phyloP scores from a whole-genome alignment of 73 alveolate species.

The Paramecium sexaurelia region DNA sequence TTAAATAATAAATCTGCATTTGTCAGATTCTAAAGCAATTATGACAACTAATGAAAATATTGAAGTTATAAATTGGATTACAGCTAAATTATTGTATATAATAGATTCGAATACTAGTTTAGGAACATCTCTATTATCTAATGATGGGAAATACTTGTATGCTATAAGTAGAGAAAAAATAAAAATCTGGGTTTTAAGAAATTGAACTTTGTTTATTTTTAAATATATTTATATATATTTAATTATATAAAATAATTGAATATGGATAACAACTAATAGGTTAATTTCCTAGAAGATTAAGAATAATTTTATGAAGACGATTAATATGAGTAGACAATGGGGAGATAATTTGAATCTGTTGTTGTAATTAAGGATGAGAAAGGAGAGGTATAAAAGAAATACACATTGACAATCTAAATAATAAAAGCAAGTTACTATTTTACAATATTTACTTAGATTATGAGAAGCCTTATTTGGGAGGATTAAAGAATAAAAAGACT shows the following conservation, averaged over 20 bases:
- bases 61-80: not conserved
- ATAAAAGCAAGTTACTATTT: slow-evolving; percentile 24
- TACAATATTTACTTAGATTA: not conserved
- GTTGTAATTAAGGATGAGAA: slow-evolving; percentile 65
- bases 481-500: slow-evolving; percentile 73
- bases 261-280: slow-evolving; percentile 27
- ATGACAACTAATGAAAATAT: not conserved
- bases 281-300: slow-evolving; percentile 2
- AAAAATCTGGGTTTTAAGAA: not conserved
- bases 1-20: not conserved
- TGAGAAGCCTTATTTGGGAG: slow-evolving; percentile 74
- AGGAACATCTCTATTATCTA: not conserved
- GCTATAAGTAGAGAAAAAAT: not conserved
- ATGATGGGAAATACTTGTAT: not conserved
- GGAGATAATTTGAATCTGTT: slow-evolving; percentile 56
- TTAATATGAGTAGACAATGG: slow-evolving; percentile 33
- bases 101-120: not conserved
- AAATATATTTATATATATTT: not conserved
- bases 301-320: slow-evolving; percentile 23
- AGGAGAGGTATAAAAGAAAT: slow-evolving; percentile 62
- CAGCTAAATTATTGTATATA: not conserved
- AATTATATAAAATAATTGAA: not conserved
- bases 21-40: not conserved
- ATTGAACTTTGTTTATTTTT: not conserved
- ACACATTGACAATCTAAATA: slow-evolving; percentile 55